A percentile compares a stretch with the other conserved stretches of the same genome.
Conservation (phyloP, 495 filamentous ascomycete species). For the Tuber aestivum region DNA sequence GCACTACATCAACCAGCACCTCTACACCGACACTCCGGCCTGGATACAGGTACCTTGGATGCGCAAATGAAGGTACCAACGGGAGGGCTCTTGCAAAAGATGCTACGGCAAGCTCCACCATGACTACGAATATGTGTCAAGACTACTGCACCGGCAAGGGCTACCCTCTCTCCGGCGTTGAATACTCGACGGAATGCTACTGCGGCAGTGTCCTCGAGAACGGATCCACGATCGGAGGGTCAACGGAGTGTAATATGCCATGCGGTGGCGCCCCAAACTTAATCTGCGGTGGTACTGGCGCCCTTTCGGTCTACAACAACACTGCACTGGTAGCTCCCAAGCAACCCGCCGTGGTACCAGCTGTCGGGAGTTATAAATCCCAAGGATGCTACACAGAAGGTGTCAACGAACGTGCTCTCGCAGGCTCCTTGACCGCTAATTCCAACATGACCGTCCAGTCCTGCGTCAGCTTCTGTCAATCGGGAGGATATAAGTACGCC, state of each 20-base stretch:
- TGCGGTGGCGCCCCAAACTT: slow-evolving; percentile 44
- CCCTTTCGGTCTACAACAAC: slow-evolving; percentile 45
- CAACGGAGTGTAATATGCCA: slow-evolving; percentile 41
- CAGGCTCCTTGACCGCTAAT: slow-evolving; percentile 36
- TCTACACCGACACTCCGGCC: slow-evolving; percentile 5
- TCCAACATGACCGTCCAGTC: slow-evolving; percentile 40
- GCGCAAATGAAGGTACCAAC: slow-evolving; percentile 29
- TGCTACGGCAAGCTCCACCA: slow-evolving; percentile 14
- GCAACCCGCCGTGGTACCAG: slow-evolving; percentile 18
- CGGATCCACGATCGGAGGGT: slow-evolving; percentile 34
- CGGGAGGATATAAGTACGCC: slow-evolving; percentile 47
- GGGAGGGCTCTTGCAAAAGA: slow-evolving; percentile 31
- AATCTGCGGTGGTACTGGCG: slow-evolving; percentile 47
- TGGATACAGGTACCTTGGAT: slow-evolving; percentile 20
- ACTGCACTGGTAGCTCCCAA: slow-evolving; percentile 31
- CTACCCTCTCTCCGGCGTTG: slow-evolving; percentile 28
- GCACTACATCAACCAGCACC: neutral
- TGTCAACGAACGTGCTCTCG: slow-evolving; percentile 47
- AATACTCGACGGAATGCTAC: slow-evolving; percentile 43
- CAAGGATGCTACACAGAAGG: slow-evolving; percentile 57
- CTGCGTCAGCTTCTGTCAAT: slow-evolving; percentile 49
- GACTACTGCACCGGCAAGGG: slow-evolving; percentile 25
- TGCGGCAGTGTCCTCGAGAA: slow-evolving; percentile 42
- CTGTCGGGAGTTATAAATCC: slow-evolving; percentile 17
- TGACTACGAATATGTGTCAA: slow-evolving; percentile 29